Conservation (phyloP, 305 asterid species). For the Ilex paraguariensis region DNA sequence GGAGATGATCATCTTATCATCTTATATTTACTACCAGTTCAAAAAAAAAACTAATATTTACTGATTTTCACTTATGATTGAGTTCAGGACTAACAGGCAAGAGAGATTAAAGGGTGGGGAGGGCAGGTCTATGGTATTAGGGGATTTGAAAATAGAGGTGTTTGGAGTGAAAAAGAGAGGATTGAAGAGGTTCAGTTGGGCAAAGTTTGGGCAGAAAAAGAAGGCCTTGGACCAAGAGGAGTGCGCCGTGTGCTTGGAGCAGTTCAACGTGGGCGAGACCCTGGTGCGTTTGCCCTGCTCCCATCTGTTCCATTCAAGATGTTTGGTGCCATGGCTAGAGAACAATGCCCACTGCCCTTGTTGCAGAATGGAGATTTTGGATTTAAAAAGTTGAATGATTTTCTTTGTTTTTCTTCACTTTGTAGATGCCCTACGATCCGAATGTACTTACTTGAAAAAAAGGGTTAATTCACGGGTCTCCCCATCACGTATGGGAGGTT, state of each 20-base stretch:
- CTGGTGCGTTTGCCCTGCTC: constrained; percentile 57
- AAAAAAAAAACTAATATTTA: neutral
- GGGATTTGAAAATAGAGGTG: constrained; percentile 8
- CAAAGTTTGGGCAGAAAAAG: constrained; percentile 34
- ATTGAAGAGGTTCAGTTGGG: constrained; percentile 21
- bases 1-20: too few species aligned
- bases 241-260: constrained; percentile 69
- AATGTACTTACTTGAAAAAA: too few species aligned
- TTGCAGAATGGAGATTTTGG: constrained; percentile 42
- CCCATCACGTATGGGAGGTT: too few species aligned
- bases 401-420: too few species aligned
- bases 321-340: constrained; percentile 65
- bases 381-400: too few species aligned
- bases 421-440: too few species aligned
- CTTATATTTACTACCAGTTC: too few species aligned
- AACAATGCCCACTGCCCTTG: constrained; percentile 59
- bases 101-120: constrained; percentile 14
- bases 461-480: too few species aligned
- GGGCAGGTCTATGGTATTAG: neutral
- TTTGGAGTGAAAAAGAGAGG: constrained; percentile 12
- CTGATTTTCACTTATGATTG: neutral
- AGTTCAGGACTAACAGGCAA: constrained; percentile 14
- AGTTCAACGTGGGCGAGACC: constrained; percentile 25
- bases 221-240: constrained; percentile 52
- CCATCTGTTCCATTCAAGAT: constrained; percentile 53